phyloP scores from a whole-genome alignment of 169 alveolate species.

The Sarcocystis neurona region DNA sequence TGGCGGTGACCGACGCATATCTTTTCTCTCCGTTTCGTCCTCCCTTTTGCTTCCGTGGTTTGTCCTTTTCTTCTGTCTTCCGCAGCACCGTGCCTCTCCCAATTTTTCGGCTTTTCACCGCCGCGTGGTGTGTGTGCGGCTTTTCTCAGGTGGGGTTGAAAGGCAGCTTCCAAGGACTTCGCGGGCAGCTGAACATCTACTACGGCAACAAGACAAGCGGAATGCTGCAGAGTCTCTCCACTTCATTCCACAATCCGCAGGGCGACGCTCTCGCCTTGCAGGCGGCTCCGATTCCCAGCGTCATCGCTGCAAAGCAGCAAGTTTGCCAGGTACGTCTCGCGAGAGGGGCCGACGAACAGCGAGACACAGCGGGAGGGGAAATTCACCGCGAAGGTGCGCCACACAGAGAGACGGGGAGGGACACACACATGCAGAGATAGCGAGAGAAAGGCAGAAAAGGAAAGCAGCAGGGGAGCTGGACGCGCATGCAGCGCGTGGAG shows the following conservation, averaged over 20 bases:
- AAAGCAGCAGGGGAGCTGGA: too few relatives aligned
- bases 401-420: too few relatives aligned
- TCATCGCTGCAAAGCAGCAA: constrained; percentile 13
- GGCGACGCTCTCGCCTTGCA: background rate
- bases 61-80: background rate
- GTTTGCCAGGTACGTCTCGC: background rate
- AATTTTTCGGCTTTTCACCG: background rate
- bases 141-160: constrained; percentile 39
- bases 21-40: background rate
- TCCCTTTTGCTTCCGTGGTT: background rate
- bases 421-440: too few relatives aligned
- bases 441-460: too few relatives aligned
- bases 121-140: background rate
- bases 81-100: background rate
- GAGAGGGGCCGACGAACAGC: background rate
- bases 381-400: too few relatives aligned
- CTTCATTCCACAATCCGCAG: constrained; percentile 1
- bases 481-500: too few relatives aligned
- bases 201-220: constrained; percentile 64
- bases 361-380: background rate
- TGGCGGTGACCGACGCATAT: too few relatives aligned
- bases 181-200: constrained; percentile 45
- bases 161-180: constrained; percentile 25
- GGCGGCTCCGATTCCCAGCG: background rate
- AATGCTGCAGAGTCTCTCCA: constrained; percentile 43